Evolutionary conservation across 345 rosid genomes (phyloP).

Genomic region (Eucalyptus marginata): DNA sequence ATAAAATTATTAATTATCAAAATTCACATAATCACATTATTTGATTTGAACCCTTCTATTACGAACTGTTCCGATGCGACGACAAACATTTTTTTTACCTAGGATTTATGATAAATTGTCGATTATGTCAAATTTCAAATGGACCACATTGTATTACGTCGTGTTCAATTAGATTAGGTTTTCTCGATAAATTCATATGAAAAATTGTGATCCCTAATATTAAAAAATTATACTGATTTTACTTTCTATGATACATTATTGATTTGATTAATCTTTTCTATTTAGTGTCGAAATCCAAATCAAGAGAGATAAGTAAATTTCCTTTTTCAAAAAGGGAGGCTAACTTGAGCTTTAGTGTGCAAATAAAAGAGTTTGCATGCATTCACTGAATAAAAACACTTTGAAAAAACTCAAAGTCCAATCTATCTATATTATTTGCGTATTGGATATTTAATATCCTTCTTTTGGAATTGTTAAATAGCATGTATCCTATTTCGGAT

Average conservation of each 20-base stretch:
- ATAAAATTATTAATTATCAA: too few relatives aligned
- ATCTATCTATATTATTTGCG: neutral
- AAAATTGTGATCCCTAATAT: neutral
- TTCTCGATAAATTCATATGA: neutral
- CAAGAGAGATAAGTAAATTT: neutral
- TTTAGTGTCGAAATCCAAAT: neutral
- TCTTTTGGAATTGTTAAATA: neutral
- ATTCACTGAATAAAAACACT: neutral
- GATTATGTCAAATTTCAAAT: neutral
- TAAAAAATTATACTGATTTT: neutral
- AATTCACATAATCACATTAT: neutral
- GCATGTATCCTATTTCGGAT: neutral
- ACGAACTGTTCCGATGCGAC: neutral
- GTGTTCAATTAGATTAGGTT: neutral
- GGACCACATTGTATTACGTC: neutral
- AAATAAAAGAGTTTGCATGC: neutral
- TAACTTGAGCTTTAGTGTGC: neutral
- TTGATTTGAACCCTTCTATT: neutral
- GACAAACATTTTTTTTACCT: neutral
- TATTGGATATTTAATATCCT: neutral
- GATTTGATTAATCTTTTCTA: neutral
- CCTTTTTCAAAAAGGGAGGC: neutral
- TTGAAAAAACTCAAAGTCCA: neutral
- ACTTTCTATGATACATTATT: neutral
- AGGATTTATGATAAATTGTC: neutral